These are phyloP conservation scores for Lipomyces yamanashiensis DNA, from an alignment of 805 yeast genomes.

Conservation along the genomic window DNA sequence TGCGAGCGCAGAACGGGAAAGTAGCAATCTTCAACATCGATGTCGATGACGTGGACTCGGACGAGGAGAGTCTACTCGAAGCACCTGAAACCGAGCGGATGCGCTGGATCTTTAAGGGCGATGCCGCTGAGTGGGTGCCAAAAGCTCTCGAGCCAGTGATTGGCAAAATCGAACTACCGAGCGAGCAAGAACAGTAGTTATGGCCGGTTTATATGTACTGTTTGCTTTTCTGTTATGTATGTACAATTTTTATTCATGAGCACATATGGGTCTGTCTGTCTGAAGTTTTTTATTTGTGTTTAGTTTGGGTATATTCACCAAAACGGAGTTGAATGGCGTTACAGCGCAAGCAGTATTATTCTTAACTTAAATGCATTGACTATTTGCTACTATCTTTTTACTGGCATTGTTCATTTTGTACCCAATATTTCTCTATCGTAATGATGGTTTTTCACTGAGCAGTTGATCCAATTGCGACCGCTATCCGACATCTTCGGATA, in stretches of 20 bases:
- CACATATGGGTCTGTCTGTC: neutral
- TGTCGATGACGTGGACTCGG: conserved; percentile 33
- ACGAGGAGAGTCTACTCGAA: conserved; percentile 2
- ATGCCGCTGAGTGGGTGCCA: conserved; percentile 75
- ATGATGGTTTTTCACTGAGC: too few species aligned
- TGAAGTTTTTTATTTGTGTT: too few species aligned
- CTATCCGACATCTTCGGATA: too few species aligned
- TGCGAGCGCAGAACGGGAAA: conserved; percentile 71
- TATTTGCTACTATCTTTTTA: too few species aligned
- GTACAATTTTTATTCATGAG: neutral
- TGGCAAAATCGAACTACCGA: conserved; percentile 33
- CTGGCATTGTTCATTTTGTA: too few species aligned
- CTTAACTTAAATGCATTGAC: too few species aligned
- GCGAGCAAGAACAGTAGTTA: neutral
- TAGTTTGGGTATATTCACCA: too few species aligned
- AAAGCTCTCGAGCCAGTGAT: conserved; percentile 58
- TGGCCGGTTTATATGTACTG: neutral
- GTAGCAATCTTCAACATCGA: conserved; percentile 85
- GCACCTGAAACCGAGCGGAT: neutral
- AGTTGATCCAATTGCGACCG: too few species aligned
- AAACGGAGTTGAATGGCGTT: too few species aligned
- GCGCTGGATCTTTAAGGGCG: conserved; percentile 53
- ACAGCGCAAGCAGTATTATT: too few species aligned
- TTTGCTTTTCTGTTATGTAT: neutral
- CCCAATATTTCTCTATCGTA: too few species aligned